A percentile compares a stretch with the other conserved stretches of the same genome.
Evolutionary conservation across 176 grass and related monocot species (phyloP).

Genomic region (Oryza glumipatula): DNA sequence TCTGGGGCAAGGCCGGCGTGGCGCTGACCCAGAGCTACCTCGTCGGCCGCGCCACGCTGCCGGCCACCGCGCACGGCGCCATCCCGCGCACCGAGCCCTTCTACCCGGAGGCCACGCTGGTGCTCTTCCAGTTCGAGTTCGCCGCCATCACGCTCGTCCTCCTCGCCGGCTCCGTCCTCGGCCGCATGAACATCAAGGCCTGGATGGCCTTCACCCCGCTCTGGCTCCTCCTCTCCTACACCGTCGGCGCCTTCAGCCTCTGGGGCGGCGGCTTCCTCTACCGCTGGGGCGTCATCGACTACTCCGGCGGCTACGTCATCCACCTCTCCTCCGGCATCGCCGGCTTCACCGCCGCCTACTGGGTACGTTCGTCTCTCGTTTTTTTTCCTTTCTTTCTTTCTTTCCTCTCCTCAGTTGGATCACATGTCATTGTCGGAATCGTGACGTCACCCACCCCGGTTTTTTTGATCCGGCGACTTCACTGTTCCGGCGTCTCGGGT

Average conservation of each 20-base stretch:
- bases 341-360: slow-evolving; percentile 89
- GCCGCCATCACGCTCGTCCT: slow-evolving; percentile 86
- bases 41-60: slow-evolving; percentile 39
- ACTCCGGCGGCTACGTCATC: slow-evolving; percentile 92
- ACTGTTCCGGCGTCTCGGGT: slow-evolving; percentile 8
- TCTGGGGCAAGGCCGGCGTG: slow-evolving; percentile 76
- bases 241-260: slow-evolving; percentile 82
- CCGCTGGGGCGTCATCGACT: slow-evolving; percentile 96
- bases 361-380: slow-evolving; percentile 17
- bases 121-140: slow-evolving; percentile 81
- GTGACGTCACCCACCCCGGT: neutral
- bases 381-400: neutral
- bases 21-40: slow-evolving; percentile 68
- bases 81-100: slow-evolving; percentile 31
- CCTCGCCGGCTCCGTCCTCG: slow-evolving; percentile 72
- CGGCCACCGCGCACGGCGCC: slow-evolving; percentile 44
- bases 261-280: slow-evolving; percentile 96
- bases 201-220: slow-evolving; percentile 95
- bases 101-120: slow-evolving; percentile 69
- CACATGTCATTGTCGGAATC: neutral
- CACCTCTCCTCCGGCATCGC: slow-evolving; percentile 87
- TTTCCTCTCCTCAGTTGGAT: neutral
- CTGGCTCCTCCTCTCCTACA: slow-evolving; percentile 85
- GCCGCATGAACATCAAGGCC: slow-evolving; percentile 90
- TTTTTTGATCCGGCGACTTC: neutral